phyloP scores from a whole-genome alignment of 2,329 filamentous ascomycete species.

The Xylaria sp. region DNA sequence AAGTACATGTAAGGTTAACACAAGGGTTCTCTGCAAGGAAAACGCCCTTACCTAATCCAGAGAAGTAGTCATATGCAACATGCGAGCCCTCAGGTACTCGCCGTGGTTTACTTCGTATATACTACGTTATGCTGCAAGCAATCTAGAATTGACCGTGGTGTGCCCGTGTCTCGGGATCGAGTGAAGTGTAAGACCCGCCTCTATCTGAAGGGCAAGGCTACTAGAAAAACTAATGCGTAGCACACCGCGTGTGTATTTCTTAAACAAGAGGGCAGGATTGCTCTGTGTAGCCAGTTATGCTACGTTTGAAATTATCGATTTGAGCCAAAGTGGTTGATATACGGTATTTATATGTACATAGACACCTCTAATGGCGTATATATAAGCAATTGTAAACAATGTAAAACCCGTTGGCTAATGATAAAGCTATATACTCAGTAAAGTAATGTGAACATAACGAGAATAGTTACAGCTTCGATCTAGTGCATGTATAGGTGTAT shows the following conservation, averaged over 20 bases:
- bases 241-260: no score
- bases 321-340: no score
- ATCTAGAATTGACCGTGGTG: slow-evolving; percentile 18
- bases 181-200: neutral
- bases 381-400: no score
- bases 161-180: slow-evolving; percentile 26
- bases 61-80: neutral
- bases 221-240: neutral
- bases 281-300: no score
- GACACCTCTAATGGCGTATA: no score
- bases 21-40: neutral
- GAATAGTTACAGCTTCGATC: neutral
- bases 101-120: neutral
- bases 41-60: neutral
- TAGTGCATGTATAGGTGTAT: neutral
- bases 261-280: no score
- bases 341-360: no score
- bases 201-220: neutral
- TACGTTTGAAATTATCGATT: no score
- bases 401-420: no score
- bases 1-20: neutral
- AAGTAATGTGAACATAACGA: neutral
- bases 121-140: slow-evolving; percentile 1
- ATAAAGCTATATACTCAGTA: neutral
- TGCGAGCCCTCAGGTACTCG: neutral